Evolutionary conservation across 192 early-diverging fungal genomes (phyloP).

Genomic region (Backusella australiensis): DNA sequence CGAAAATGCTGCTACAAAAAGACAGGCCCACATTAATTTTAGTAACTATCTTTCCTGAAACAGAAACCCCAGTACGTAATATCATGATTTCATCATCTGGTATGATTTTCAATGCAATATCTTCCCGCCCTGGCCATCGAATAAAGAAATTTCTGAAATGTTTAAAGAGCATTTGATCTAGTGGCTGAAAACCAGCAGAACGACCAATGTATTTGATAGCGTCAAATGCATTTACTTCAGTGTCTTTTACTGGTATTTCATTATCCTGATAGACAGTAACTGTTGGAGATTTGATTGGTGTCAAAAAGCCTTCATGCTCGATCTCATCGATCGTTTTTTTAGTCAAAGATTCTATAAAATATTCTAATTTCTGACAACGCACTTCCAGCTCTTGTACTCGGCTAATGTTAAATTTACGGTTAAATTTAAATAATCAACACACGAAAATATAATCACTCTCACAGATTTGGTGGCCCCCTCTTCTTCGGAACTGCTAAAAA

Average conservation of each 20-base stretch:
- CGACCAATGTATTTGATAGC: constrained; percentile 17
- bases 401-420: background rate
- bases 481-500: constrained; percentile 25
- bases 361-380: constrained; percentile 30
- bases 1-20: constrained; percentile 16
- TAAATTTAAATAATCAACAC: background rate
- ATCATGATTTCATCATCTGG: constrained; percentile 26
- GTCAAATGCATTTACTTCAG: constrained; percentile 22
- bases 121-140: constrained; percentile 26
- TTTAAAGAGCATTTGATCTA: constrained; percentile 30
- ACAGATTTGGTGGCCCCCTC: constrained; percentile 29
- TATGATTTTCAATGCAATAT: constrained; percentile 27
- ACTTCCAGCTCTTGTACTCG: constrained; percentile 20
- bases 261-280: background rate
- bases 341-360: constrained; percentile 22
- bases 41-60: constrained; percentile 5
- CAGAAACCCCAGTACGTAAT: constrained; percentile 16
- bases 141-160: constrained; percentile 4
- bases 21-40: constrained; percentile 22
- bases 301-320: constrained; percentile 16
- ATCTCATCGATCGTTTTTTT: constrained; percentile 23
- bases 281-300: background rate
- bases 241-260: background rate
- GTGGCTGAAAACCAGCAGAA: constrained; percentile 29
- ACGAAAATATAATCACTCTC: constrained; percentile 1